Evolutionary conservation across 257 asterid genomes (phyloP).

Genomic region (Salvia hispanica): DNA sequence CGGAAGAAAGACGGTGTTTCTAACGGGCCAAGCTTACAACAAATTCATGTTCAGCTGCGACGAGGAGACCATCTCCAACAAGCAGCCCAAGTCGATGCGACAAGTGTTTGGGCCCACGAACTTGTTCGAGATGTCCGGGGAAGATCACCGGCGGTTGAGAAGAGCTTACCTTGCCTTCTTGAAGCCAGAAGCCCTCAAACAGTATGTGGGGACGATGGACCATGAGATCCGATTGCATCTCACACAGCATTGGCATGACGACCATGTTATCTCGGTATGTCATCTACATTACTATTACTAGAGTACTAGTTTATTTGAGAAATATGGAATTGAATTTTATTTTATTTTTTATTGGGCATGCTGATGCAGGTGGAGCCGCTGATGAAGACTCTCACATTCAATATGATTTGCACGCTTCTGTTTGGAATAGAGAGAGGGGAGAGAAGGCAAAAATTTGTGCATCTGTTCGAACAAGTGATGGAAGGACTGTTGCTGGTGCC

Average conservation of each 20-base stretch:
- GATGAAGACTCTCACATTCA: slow-evolving; percentile 27
- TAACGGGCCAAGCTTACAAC: slow-evolving; percentile 14
- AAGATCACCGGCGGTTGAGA: slow-evolving; percentile 25
- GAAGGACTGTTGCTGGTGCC: slow-evolving; percentile 20
- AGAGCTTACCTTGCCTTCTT: slow-evolving; percentile 16
- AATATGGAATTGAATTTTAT: too few species aligned
- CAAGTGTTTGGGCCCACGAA: slow-evolving; percentile 15
- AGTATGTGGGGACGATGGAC: slow-evolving; percentile 16
- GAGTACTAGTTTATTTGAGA: too few species aligned
- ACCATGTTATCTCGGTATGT: neutral
- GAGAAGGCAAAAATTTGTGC: slow-evolving; percentile 1
- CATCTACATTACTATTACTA: too few species aligned
- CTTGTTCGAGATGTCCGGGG: neutral
- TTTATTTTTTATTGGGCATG: neutral
- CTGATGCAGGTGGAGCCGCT: slow-evolving; percentile 28
- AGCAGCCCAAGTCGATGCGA: slow-evolving; percentile 9
- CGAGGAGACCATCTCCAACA: neutral
- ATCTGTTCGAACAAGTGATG: slow-evolving; percentile 19
- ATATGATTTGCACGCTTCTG: slow-evolving; percentile 14
- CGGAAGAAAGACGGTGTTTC: slow-evolving; percentile 21
- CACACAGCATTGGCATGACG: slow-evolving; percentile 5
- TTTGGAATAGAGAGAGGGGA: slow-evolving; percentile 28
- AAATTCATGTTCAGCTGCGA: slow-evolving; percentile 20
- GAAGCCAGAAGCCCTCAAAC: slow-evolving; percentile 35
- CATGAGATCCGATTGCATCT: slow-evolving; percentile 28